These are phyloP conservation scores for Penicillium verrucosum DNA, from an alignment of 2,329 filamentous ascomycete species.

Conservation along the genomic window DNA sequence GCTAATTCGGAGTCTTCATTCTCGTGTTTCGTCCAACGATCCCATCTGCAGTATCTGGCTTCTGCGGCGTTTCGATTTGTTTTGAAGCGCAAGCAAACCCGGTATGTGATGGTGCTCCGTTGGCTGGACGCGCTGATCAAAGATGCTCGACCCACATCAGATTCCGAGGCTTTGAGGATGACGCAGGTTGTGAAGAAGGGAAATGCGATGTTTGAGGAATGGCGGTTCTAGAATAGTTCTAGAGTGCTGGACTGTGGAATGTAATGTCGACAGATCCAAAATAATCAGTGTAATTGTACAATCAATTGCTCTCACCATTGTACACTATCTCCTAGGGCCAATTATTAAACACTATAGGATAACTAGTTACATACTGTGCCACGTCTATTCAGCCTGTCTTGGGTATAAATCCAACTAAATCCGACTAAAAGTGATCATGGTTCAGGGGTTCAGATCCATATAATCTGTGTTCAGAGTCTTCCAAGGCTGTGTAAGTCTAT, in stretches of 20 bases:
- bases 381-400: background rate
- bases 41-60: constrained; percentile 63
- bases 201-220: constrained; percentile 35
- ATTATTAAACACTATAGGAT: background rate
- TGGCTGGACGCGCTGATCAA: constrained; percentile 61
- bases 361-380: background rate
- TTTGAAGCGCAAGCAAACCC: constrained; percentile 68
- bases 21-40: constrained; percentile 57
- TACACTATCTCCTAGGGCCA: background rate
- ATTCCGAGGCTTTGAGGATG: constrained; percentile 35
- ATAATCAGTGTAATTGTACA: background rate
- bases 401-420: constrained; percentile 17
- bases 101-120: constrained; percentile 59
- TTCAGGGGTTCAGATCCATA: constrained; percentile 1
- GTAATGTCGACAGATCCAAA: background rate
- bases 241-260: background rate
- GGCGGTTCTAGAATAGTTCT: constrained; percentile 28
- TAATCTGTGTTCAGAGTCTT: background rate
- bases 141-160: constrained; percentile 37
- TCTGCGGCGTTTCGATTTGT: constrained; percentile 68
- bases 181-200: constrained; percentile 34
- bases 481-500: constrained; percentile 8
- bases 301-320: background rate
- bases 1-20: constrained; percentile 33
- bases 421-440: background rate